Evolutionary conservation across 2,329 filamentous ascomycete species (phyloP), one percentile per base, ranked within the genome.

Genomic region (Mollisiaceae sp.): DNA sequence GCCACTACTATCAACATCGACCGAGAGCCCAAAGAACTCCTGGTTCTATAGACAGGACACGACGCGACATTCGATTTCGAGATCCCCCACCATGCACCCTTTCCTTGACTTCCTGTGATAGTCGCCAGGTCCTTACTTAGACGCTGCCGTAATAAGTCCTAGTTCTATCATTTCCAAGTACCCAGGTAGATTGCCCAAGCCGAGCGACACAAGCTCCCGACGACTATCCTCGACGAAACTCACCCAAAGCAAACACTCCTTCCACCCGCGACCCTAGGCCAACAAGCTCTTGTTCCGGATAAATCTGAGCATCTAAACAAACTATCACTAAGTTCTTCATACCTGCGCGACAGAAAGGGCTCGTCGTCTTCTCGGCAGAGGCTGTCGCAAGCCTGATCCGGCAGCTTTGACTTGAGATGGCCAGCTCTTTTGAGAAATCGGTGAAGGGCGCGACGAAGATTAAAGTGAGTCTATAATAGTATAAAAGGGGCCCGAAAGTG

Each of bases 371-470:
- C 39, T 62, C 55, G 38, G 56, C 65, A 58, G 59, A 56, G 45
- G 63, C 63, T 71, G 67, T 73, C 70, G 69, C 72, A 70, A 66
- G 63, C 63, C 67, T 63, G 32, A 56, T 62, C 45, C 60, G 56
- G 54, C 27, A 43, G 43, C 52, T 22, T 39, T 66, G 59, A 67
- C 59, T 71, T 36, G 64, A 68, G 52, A 94, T 94, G 91, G 88
- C 91, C 72, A 91, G 89, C 82, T 94, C 92, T 65, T 98, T 98
- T 78, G 95, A 99, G 85, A 99, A 98, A 85, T 97, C 94, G 73
- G 95, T 99, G 77, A 98, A 98, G 85, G 95, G 94, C 81, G 94
- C 92, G 74, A 98, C 94, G 75, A 98, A 98, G 85, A 92, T 97
- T 78, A 98, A 97, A 88, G 93, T 94, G 75, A 78, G 78, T 20